Percentiles rank a stretch among this genome's conserved stretches.
These are phyloP conservation scores for Litsea cubeba DNA, from an alignment of 164 flowering plant species.

Conservation along the genomic window DNA sequence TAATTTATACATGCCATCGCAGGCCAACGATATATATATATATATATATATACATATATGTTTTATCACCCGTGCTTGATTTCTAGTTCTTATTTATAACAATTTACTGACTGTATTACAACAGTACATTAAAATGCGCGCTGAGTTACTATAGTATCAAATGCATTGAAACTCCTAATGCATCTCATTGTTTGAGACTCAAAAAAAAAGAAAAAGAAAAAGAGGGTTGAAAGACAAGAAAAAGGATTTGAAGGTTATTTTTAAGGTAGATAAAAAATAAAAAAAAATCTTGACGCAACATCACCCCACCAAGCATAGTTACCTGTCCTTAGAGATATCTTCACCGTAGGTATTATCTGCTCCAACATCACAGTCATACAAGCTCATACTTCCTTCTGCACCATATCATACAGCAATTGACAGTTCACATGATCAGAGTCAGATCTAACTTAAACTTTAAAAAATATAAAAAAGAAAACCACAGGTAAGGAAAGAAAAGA, in stretches of 20 bases:
- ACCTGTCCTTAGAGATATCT: constrained; percentile 47
- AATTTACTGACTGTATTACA: no score
- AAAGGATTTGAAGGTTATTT: background rate
- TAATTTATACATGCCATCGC: background rate
- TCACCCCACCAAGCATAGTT: constrained; percentile 10
- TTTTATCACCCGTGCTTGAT: no score
- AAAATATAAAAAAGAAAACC: background rate
- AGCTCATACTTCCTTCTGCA: constrained; percentile 34
- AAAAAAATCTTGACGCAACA: no score
- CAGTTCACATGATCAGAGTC: background rate
- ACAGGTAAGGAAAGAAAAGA: background rate
- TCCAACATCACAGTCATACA: constrained; percentile 34
- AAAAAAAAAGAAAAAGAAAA: background rate
- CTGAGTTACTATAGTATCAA: background rate
- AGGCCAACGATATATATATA: no score
- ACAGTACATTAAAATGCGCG: no score
- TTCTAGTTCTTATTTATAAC: no score
- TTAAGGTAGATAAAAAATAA: background rate
- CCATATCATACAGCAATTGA: constrained; percentile 3
- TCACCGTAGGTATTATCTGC: constrained; percentile 24
- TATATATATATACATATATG: no score
- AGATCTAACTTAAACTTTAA: no score
- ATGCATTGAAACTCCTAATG: background rate
- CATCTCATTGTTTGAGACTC: background rate
- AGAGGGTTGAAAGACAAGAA: background rate